Evolutionary conservation across 148 eudicot genomes (phyloP).

Genomic region (Cornus controversa): DNA sequence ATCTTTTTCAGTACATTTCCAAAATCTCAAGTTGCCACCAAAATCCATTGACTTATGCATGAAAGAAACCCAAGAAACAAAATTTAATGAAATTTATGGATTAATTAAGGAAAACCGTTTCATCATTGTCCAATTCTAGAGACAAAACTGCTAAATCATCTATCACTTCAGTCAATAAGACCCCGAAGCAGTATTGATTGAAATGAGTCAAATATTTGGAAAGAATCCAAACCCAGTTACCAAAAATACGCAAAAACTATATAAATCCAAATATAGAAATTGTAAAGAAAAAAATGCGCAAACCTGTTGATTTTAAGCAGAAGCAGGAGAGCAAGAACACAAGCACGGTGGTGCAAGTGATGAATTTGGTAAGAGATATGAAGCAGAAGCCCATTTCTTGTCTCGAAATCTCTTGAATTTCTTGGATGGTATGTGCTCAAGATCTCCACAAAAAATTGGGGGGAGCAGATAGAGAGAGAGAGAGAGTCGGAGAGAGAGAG

Average conservation of each 20-base stretch:
- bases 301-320: conserved; percentile 41
- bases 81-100: background rate
- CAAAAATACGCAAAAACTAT: background rate
- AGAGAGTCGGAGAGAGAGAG: background rate
- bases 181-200: background rate
- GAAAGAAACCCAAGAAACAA: background rate
- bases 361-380: conserved; percentile 21
- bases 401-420: background rate
- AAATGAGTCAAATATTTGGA: background rate
- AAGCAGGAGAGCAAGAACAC: conserved; percentile 34
- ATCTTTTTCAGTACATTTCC: background rate
- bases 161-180: background rate
- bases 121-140: background rate
- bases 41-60: background rate
- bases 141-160: background rate
- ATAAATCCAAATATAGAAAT: background rate
- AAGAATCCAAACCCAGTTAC: background rate
- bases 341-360: conserved; percentile 17
- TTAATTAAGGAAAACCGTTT: background rate
- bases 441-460: background rate
- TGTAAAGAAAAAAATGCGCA: background rate
- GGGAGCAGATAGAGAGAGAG: conserved; percentile 4
- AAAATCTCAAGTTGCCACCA: background rate
- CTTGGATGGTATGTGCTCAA: conserved; percentile 8
- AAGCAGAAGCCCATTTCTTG: conserved; percentile 28